phyloP scores from a whole-genome alignment of 192 early-diverging fungal genomes.

The Coemansia sp. region DNA sequence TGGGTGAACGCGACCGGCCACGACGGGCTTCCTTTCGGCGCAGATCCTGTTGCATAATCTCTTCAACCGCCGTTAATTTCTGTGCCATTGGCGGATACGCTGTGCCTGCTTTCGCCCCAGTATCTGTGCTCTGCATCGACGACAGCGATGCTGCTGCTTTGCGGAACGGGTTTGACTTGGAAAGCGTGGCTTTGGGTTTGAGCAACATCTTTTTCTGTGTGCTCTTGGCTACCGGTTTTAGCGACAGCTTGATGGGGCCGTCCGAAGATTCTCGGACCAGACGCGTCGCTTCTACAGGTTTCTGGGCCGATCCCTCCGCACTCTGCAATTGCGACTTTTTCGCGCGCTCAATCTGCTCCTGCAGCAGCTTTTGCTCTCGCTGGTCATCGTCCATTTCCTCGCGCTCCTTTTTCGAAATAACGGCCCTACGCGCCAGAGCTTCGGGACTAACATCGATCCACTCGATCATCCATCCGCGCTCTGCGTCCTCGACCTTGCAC shows the following conservation, averaged over 20 bases:
- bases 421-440: slow-evolving; percentile 72
- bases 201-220: slow-evolving; percentile 9
- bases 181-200: slow-evolving; percentile 12
- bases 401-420: slow-evolving; percentile 77
- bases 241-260: slow-evolving; percentile 26
- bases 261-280: slow-evolving; percentile 21
- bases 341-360: slow-evolving; percentile 84
- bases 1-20: slow-evolving; percentile 34
- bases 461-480: slow-evolving; percentile 84
- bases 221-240: slow-evolving; percentile 12
- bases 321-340: slow-evolving; percentile 34
- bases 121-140: slow-evolving; percentile 1
- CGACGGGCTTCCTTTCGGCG: slow-evolving; percentile 18
- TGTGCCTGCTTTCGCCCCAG: neutral
- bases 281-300: slow-evolving; percentile 14
- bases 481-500: slow-evolving; percentile 84
- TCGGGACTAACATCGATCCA: slow-evolving; percentile 94
- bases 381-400: slow-evolving; percentile 86
- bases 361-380: slow-evolving; percentile 69
- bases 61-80: slow-evolving; percentile 19
- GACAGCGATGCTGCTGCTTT: slow-evolving; percentile 15
- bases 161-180: slow-evolving; percentile 34
- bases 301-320: neutral
- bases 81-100: neutral
- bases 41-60: slow-evolving; percentile 25